Evolutionary conservation across 2,329 filamentous ascomycete genomes (phyloP).

Genomic region (Cercospora sojina): DNA sequence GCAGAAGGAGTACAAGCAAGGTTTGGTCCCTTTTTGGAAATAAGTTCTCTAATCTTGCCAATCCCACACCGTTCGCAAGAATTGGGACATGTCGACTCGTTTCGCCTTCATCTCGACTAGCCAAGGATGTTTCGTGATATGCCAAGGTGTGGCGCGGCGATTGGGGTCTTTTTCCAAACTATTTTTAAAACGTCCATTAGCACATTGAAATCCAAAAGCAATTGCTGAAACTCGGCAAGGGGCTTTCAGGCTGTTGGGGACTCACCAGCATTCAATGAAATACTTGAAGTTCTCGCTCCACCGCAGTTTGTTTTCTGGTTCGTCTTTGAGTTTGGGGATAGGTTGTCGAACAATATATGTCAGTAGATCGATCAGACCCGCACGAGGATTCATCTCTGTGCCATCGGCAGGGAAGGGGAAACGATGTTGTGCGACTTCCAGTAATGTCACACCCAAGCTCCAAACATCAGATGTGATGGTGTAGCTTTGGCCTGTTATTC

Average conservation of each 20-base stretch:
- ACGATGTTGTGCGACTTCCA: conserved; percentile 98
- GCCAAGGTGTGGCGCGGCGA: conserved; percentile 89
- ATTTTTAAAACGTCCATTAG: not conserved
- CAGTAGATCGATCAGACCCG: conserved; percentile 88
- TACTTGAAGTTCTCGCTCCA: conserved; percentile 99
- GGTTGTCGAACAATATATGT: conserved; percentile 97
- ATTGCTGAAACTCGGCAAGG: too few relatives aligned
- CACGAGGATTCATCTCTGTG: conserved; percentile 89
- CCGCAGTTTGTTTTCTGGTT: conserved; percentile 71
- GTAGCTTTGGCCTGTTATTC: conserved; percentile 95
- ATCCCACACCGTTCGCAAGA: conserved; percentile 92
- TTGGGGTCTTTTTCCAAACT: conserved; percentile 92
- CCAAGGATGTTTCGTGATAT: conserved; percentile 99
- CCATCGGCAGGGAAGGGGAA: conserved; percentile 98
- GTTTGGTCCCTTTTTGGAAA: too few relatives aligned
- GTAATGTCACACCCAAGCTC: conserved; percentile 91
- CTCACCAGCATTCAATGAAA: conserved; percentile 98
- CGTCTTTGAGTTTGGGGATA: conserved; percentile 93
- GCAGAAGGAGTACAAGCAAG: too few relatives aligned
- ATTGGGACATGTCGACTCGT: conserved; percentile 96
- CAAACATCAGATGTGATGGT: conserved; percentile 98
- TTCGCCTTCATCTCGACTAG: conserved; percentile 95
- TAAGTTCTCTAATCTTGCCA: conserved; percentile 70
- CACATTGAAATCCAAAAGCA: too few relatives aligned
- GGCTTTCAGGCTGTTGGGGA: too few relatives aligned